Evolutionary conservation across 2,329 filamentous ascomycete genomes (phyloP).

Genomic region (Amauroascus verrucosus): DNA sequence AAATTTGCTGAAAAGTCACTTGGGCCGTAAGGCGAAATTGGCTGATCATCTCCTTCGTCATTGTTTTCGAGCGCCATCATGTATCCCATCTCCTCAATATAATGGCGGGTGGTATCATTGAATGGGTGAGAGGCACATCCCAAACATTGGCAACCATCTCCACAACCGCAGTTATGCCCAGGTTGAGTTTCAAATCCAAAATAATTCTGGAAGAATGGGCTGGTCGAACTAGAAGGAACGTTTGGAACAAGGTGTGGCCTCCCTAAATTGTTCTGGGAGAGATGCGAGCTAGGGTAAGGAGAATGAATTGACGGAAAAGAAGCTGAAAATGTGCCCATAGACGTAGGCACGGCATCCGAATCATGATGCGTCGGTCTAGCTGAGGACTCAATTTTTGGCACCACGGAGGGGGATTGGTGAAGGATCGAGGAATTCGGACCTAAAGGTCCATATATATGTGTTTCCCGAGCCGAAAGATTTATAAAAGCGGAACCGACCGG

Average conservation of each 20-base stretch:
- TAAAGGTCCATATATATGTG: not conserved
- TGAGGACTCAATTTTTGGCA: not conserved
- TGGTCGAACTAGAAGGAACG: not conserved
- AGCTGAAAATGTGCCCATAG: not conserved
- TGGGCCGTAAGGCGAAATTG: constrained; percentile 17
- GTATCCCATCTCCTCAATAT: constrained; percentile 38
- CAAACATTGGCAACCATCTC: constrained; percentile 38
- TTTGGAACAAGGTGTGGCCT: not conserved
- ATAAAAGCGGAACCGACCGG: not conserved
- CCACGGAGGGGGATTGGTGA: not conserved
- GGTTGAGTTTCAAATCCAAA: constrained; percentile 14
- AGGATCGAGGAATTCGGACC: not conserved
- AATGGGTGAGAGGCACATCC: constrained; percentile 40
- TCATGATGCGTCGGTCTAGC: not conserved
- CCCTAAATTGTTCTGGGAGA: not conserved
- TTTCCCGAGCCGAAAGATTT: not conserved
- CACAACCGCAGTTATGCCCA: constrained; percentile 34
- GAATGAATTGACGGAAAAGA: not conserved
- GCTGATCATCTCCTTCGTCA: constrained; percentile 19
- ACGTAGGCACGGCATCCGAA: not conserved
- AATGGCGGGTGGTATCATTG: constrained; percentile 37
- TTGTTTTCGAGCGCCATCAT: constrained; percentile 28
- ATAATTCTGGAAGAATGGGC: not conserved
- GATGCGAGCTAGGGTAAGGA: not conserved
- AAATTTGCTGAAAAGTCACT: constrained; percentile 15